Evolutionary conservation across 257 asterid species (phyloP).

Genomic region (Penstemon barbatus): DNA sequence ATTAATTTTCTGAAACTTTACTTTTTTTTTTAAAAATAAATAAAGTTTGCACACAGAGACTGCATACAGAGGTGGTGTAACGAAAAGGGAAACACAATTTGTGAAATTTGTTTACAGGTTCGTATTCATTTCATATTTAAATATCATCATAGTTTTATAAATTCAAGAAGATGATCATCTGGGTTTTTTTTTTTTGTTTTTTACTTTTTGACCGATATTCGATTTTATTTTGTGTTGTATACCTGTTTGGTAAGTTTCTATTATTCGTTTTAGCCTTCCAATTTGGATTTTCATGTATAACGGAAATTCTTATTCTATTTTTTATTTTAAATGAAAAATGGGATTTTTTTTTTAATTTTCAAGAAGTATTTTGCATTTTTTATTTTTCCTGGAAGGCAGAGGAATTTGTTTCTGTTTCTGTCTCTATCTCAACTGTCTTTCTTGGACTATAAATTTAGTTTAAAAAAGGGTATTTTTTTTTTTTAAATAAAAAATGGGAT

Average conservation of each 20-base stretch:
- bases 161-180: constrained; percentile 11
- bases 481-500: constrained; percentile 31
- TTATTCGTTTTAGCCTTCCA: constrained; percentile 24
- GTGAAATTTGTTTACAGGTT: constrained; percentile 94
- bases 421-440: constrained; percentile 31
- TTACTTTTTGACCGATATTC: neutral
- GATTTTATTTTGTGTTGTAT: constrained; percentile 16
- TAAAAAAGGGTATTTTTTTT: neutral
- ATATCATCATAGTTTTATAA: constrained; percentile 5
- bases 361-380: neutral
- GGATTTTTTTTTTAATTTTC: neutral
- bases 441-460: constrained; percentile 31
- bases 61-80: constrained; percentile 97
- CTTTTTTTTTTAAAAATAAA: neutral
- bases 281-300: constrained; percentile 20
- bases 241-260: constrained; percentile 30
- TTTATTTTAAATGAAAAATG: neutral
- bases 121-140: neutral
- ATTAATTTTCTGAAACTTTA: constrained; percentile 1
- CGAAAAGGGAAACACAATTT: constrained; percentile 79
- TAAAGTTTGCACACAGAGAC: constrained; percentile 86
- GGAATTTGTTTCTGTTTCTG: constrained; percentile 24
- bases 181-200: neutral
- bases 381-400: constrained; percentile 6
- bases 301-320: neutral